Conservation (phyloP, 768 basidiomycete species). For the Tricholoma hemisulphureum region DNA sequence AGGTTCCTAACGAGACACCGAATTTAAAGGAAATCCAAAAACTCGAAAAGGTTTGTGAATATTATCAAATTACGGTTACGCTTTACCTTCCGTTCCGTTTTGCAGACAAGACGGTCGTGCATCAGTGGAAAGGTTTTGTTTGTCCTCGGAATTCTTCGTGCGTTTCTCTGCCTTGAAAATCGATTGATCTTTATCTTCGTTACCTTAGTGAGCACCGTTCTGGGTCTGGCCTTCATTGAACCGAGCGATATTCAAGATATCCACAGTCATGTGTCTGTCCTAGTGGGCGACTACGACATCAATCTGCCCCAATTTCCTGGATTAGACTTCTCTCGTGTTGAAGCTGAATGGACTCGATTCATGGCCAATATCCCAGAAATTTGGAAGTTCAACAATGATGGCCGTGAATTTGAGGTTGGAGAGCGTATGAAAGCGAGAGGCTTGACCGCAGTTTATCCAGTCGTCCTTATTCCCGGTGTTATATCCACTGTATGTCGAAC, state of each 20-base stretch:
- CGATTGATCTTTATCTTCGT: conserved; percentile 1
- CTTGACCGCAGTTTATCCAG: conserved; percentile 68
- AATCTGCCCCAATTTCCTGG: conserved; percentile 61
- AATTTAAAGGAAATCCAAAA: conserved; percentile 19
- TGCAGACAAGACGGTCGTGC: conserved; percentile 28
- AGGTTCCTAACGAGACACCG: neutral
- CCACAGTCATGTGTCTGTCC: conserved; percentile 61
- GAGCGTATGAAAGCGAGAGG: conserved; percentile 64
- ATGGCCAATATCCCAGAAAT: conserved; percentile 71
- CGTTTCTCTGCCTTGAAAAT: conserved; percentile 1
- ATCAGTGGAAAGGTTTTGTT: conserved; percentile 60
- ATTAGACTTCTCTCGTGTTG: conserved; percentile 66
- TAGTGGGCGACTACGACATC: conserved; percentile 72
- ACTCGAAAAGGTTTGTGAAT: conserved; percentile 16
- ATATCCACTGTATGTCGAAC: conserved; percentile 69
- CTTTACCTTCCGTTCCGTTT: neutral
- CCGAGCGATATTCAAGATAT: conserved; percentile 66
- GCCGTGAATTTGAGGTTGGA: conserved; percentile 78
- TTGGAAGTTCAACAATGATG: conserved; percentile 80
- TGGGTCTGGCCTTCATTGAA: conserved; percentile 66
- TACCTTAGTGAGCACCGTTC: conserved; percentile 56
- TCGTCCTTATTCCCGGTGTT: conserved; percentile 87
- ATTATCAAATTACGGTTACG: neutral
- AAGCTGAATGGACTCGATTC: conserved; percentile 68
- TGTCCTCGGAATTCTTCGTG: conserved; percentile 64